phyloP scores from a whole-genome alignment of 2,329 filamentous ascomycete species.

The Sporothrix protearum region DNA sequence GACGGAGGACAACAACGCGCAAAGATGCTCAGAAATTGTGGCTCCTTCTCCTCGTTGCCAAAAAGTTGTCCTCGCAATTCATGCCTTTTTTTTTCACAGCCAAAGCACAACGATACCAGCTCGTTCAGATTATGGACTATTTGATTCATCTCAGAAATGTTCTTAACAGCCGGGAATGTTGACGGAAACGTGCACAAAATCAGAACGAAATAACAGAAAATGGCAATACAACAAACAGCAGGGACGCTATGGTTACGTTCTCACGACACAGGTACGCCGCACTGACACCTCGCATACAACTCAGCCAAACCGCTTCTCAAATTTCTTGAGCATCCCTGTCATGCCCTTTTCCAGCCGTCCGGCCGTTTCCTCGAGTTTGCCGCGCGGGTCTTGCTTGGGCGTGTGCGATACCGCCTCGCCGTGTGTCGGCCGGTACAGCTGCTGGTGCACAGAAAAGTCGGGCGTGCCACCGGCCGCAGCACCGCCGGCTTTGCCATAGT shows the following conservation, averaged over 20 bases:
- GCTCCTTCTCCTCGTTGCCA: neutral
- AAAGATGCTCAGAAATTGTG: neutral
- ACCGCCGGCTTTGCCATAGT: constrained; percentile 37
- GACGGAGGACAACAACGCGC: neutral
- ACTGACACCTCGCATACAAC: neutral
- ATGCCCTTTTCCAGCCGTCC: constrained; percentile 67
- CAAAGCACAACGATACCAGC: too few species aligned
- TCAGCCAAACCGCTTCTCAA: constrained; percentile 69
- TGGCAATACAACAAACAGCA: neutral
- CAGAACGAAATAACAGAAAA: neutral
- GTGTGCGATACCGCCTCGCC: constrained; percentile 49
- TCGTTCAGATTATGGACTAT: neutral
- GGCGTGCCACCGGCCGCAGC: constrained; percentile 28
- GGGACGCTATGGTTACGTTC: neutral
- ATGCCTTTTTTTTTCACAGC: too few species aligned
- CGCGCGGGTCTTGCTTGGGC: constrained; percentile 45
- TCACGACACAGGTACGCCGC: neutral
- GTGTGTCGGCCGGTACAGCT: constrained; percentile 67
- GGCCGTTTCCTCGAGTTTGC: constrained; percentile 61
- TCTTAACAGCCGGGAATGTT: neutral
- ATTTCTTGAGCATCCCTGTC: constrained; percentile 68
- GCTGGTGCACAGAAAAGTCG: constrained; percentile 63
- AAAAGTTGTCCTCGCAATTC: neutral
- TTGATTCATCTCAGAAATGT: neutral
- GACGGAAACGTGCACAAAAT: neutral